phyloP scores from a whole-genome alignment of 371 early-diverging fungal species.

The Funneliformis caledonium region DNA sequence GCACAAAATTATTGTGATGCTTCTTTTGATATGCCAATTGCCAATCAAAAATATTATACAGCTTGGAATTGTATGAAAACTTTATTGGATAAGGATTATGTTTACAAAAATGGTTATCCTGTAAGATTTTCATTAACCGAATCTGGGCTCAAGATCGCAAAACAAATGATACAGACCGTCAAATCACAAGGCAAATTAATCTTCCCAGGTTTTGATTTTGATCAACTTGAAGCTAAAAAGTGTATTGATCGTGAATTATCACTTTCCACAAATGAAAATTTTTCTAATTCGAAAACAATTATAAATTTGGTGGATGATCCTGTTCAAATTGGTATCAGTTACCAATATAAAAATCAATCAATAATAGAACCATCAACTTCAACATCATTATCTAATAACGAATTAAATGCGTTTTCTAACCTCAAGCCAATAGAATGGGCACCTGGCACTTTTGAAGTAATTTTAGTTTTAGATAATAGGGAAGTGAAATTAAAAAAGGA shows the following conservation, averaged over 20 bases:
- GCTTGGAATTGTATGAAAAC: slow-evolving; percentile 84
- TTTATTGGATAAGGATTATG: slow-evolving; percentile 68
- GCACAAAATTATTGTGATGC: slow-evolving; percentile 70
- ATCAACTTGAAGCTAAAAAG: background rate
- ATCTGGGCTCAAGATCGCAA: slow-evolving; percentile 69
- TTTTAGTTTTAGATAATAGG: slow-evolving; percentile 80
- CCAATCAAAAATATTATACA: slow-evolving; percentile 56
- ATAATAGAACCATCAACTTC: background rate
- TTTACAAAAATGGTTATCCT: slow-evolving; percentile 67
- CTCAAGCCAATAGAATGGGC: slow-evolving; percentile 40
- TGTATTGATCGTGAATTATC: background rate
- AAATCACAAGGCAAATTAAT: background rate
- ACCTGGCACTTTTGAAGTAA: slow-evolving; percentile 72
- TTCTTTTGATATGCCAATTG: slow-evolving; percentile 65
- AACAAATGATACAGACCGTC: slow-evolving; percentile 48
- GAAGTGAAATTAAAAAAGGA: slow-evolving; percentile 75
- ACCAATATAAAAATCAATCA: background rate
- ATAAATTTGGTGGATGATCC: background rate
- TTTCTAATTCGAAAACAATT: background rate
- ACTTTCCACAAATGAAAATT: background rate
- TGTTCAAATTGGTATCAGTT: background rate
- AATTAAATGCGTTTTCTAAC: background rate
- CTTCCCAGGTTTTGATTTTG: background rate
- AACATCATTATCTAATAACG: background rate
- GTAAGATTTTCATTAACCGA: slow-evolving; percentile 74